These are phyloP conservation scores for Euphorbia celastroides DNA, from an alignment of 441 rosid species.

Conservation along the genomic window DNA sequence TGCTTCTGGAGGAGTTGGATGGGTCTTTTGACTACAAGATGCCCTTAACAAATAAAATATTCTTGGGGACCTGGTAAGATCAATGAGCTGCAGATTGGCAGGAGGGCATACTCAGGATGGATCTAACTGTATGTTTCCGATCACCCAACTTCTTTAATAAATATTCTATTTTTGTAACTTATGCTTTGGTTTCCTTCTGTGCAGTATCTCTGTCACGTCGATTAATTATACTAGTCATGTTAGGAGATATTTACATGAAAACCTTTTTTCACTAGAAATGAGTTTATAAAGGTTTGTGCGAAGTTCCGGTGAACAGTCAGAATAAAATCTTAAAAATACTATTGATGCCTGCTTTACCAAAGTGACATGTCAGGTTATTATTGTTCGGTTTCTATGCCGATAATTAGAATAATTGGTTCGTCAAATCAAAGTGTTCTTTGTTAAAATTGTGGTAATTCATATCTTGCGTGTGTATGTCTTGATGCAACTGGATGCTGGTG, in stretches of 20 bases:
- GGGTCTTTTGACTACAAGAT: conserved; percentile 1
- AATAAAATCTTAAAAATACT: too few species aligned
- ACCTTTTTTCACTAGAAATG: not conserved
- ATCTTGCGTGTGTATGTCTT: too few species aligned
- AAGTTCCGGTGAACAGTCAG: too few species aligned
- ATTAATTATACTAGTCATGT: conserved; percentile 1
- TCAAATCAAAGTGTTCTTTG: too few species aligned
- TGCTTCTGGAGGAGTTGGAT: conserved; percentile 20
- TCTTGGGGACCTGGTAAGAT: conserved; percentile 5
- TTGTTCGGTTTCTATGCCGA: too few species aligned
- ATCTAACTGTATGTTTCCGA: conserved; percentile 32
- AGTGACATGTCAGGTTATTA: too few species aligned
- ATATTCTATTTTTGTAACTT: not conserved
- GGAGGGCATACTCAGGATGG: conserved; percentile 23
- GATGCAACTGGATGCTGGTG: too few species aligned
- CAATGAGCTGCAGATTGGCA: conserved; percentile 14
- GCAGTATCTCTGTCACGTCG: not conserved
- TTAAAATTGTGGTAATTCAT: too few species aligned
- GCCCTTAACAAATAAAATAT: conserved; percentile 17
- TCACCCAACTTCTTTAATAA: conserved; percentile 18
- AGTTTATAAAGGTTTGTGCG: too few species aligned
- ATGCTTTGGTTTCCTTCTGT: not conserved
- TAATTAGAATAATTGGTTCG: too few species aligned
- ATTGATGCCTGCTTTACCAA: too few species aligned
- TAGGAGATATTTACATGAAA: not conserved